These are phyloP conservation scores for Colletotrichum sp. DNA, from an alignment of 2,329 filamentous ascomycete genomes.

Conservation along the genomic window DNA sequence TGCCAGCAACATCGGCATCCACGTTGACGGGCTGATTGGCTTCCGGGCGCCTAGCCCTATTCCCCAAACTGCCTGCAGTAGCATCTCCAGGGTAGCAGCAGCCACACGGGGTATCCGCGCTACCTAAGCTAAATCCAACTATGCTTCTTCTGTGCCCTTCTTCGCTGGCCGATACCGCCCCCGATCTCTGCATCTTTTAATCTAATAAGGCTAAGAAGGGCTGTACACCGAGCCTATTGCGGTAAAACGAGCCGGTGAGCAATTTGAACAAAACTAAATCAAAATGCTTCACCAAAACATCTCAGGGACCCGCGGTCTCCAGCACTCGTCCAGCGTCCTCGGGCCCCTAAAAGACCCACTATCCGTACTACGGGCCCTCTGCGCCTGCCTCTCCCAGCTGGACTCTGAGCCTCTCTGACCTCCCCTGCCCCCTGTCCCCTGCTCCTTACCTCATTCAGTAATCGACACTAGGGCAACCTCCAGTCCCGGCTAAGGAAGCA, in stretches of 20 bases:
- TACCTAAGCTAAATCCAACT: background rate
- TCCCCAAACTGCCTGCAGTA: background rate
- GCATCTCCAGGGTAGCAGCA: background rate
- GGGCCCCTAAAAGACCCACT: background rate
- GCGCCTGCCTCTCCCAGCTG: slow-evolving; percentile 10
- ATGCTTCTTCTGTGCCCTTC: background rate
- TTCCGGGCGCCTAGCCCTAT: background rate
- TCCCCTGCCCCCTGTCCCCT: background rate
- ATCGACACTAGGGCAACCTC: background rate
- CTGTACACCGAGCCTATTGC: background rate
- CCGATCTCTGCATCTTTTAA: background rate
- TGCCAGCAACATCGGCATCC: background rate
- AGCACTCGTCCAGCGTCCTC: background rate
- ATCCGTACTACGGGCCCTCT: background rate
- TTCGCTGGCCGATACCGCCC: background rate
- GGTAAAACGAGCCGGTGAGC: background rate
- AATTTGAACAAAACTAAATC: background rate
- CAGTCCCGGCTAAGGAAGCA: background rate
- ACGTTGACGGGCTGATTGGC: background rate
- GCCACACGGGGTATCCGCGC: background rate
- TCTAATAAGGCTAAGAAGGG: background rate
- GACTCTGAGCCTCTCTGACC: background rate
- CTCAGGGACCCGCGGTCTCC: background rate
- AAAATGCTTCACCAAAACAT: background rate
- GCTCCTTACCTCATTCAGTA: background rate